These are phyloP conservation scores for Ballota nigra DNA, from an alignment of 257 asterid species.

Conservation along the genomic window DNA sequence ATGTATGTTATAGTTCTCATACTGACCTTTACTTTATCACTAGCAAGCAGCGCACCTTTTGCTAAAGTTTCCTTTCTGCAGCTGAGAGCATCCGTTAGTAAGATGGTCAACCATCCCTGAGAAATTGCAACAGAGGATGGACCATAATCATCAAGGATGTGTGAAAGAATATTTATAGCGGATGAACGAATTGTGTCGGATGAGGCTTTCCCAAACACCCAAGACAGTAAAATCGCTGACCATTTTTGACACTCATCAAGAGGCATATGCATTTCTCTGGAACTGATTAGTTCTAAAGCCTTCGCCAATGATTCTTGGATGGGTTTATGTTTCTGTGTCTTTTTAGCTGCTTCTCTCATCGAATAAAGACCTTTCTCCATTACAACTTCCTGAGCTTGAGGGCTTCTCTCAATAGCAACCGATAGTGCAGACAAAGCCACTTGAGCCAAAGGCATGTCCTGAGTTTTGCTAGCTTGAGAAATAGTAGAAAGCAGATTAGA, in stretches of 20 bases:
- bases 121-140: constrained; percentile 88
- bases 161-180: constrained; percentile 81
- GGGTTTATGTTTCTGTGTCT: constrained; percentile 60
- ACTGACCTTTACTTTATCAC: constrained; percentile 86
- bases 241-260: constrained; percentile 94
- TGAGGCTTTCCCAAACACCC: constrained; percentile 72
- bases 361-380: constrained; percentile 84
- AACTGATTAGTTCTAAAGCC: constrained; percentile 74
- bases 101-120: constrained; percentile 93
- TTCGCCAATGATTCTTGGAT: constrained; percentile 86
- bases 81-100: constrained; percentile 65
- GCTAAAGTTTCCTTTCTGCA: constrained; percentile 54
- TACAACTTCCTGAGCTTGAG: constrained; percentile 70
- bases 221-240: constrained; percentile 85
- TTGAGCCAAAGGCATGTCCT: constrained; percentile 75
- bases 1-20: constrained; percentile 1
- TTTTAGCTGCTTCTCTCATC: constrained; percentile 88
- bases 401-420: constrained; percentile 84
- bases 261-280: constrained; percentile 78
- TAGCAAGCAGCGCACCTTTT: constrained; percentile 56
- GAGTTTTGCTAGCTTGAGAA: constrained; percentile 87
- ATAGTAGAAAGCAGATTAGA: constrained; percentile 85
- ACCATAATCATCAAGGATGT: constrained; percentile 93
- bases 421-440: constrained; percentile 85
- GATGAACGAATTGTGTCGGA: constrained; percentile 71